These are phyloP conservation scores for Myxozyma udenii DNA, from an alignment of 805 yeast species.

Conservation along the genomic window DNA sequence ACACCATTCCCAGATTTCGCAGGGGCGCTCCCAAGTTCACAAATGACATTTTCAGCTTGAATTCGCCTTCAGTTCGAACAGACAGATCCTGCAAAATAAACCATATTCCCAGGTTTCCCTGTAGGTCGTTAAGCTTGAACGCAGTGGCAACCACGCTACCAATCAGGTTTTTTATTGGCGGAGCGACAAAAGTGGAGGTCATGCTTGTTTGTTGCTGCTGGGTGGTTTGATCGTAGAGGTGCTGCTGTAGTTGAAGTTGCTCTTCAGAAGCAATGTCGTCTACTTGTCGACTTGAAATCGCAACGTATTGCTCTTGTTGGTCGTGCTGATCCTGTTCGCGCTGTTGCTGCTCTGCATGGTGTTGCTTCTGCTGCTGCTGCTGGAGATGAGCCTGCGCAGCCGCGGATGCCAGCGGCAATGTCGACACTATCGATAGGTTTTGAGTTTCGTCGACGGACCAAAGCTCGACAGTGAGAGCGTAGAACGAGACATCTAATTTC, in stretches of 20 bases:
- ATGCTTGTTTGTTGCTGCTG: background rate
- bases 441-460: constrained; percentile 41
- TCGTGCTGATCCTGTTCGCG: background rate
- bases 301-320: background rate
- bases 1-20: background rate
- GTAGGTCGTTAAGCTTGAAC: constrained; percentile 41
- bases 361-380: background rate
- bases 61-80: constrained; percentile 46
- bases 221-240: background rate
- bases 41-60: constrained; percentile 41
- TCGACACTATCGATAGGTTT: constrained; percentile 31
- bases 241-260: background rate
- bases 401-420: constrained; percentile 18
- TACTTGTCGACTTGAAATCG: background rate
- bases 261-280: background rate
- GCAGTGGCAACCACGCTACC: constrained; percentile 44
- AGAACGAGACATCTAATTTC: constrained; percentile 38
- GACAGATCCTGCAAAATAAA: constrained; percentile 45
- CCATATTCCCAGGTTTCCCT: constrained; percentile 43
- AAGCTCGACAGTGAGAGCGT: constrained; percentile 43
- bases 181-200: constrained; percentile 23
- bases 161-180: constrained; percentile 42
- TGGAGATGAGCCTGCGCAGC: constrained; percentile 2
- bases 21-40: constrained; percentile 36
- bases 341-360: background rate